Conservation (phyloP, 495 filamentous ascomycete genomes). For the Monascus purpureus region DNA sequence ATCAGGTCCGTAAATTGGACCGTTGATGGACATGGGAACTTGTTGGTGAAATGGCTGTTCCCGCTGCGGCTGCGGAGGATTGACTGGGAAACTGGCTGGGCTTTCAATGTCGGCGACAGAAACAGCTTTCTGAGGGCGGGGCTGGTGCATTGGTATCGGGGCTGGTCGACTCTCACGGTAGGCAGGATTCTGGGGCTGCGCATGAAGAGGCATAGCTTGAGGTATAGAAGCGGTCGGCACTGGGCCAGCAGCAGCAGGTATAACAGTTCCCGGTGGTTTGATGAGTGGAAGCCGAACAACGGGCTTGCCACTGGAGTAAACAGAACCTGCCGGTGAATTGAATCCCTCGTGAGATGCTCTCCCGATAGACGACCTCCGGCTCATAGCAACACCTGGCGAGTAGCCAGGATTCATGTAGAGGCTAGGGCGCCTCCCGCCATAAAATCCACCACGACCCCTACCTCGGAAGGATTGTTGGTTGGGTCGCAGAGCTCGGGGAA, state of each 20-base stretch:
- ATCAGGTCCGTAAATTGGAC: constrained; percentile 41
- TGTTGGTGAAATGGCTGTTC: constrained; percentile 88
- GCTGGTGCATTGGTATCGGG: constrained; percentile 85
- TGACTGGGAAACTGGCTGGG: constrained; percentile 54
- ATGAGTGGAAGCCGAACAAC: constrained; percentile 73
- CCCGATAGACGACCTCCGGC: constrained; percentile 78
- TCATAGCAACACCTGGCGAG: constrained; percentile 82
- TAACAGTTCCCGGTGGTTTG: constrained; percentile 19
- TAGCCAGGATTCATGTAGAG: constrained; percentile 73
- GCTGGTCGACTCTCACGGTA: constrained; percentile 67
- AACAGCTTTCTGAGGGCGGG: constrained; percentile 85
- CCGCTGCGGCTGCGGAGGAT: constrained; percentile 56
- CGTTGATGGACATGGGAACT: constrained; percentile 55
- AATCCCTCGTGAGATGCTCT: constrained; percentile 60
- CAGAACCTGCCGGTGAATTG: constrained; percentile 65
- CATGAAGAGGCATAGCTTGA: constrained; percentile 14
- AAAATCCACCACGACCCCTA: constrained; percentile 54
- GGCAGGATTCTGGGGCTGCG: constrained; percentile 49
- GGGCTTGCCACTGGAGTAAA: constrained; percentile 58
- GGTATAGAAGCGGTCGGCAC: constrained; percentile 3
- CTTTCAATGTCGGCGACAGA: constrained; percentile 92
- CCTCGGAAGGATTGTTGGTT: constrained; percentile 74
- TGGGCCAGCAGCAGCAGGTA: constrained; percentile 13
- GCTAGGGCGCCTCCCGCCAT: constrained; percentile 58
- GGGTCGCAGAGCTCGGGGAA: constrained; percentile 81